A percentile compares a stretch with the other conserved stretches of the same genome.
Evolutionary conservation across 2,329 filamentous ascomycete species (phyloP).

Genomic region (Phaeosphaeriaceae sp.): DNA sequence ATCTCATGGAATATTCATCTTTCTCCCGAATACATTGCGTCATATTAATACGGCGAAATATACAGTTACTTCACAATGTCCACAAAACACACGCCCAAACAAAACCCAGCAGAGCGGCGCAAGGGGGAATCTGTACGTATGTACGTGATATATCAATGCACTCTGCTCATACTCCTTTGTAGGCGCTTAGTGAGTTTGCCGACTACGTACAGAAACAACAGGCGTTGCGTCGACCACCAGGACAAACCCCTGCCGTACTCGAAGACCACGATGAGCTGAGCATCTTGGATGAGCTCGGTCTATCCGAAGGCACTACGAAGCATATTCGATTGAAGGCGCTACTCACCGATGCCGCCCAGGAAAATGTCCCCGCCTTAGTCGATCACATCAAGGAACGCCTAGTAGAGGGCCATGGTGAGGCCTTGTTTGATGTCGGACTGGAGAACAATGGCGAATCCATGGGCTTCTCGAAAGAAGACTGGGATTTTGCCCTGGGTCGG

Average conservation of each 20-base stretch:
- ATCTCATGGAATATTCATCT: slow-evolving; percentile 43
- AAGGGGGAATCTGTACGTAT: slow-evolving; percentile 80
- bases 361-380: slow-evolving; percentile 67
- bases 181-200: slow-evolving; percentile 93
- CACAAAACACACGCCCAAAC: slow-evolving; percentile 56
- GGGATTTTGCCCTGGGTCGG: slow-evolving; percentile 72
- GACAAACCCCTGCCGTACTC: slow-evolving; percentile 41
- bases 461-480: slow-evolving; percentile 75
- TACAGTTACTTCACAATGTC: slow-evolving; percentile 35
- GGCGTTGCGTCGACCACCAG: slow-evolving; percentile 63
- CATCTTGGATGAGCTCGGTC: slow-evolving; percentile 78
- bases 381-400: slow-evolving; percentile 68
- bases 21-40: slow-evolving; percentile 26
- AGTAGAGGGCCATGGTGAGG: slow-evolving; percentile 85
- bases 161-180: slow-evolving; percentile 1
- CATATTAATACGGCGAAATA: slow-evolving; percentile 32
- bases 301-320: slow-evolving; percentile 72
- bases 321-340: slow-evolving; percentile 74
- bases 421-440: slow-evolving; percentile 87
- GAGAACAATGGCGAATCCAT: slow-evolving; percentile 90
- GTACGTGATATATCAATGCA: neutral
- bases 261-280: slow-evolving; percentile 89
- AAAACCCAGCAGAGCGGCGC: slow-evolving; percentile 77
- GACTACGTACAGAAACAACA: slow-evolving; percentile 98
- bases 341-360: slow-evolving; percentile 65